phyloP scores from a whole-genome alignment of 129 eudicot species.

The Artemisia tridentata region DNA sequence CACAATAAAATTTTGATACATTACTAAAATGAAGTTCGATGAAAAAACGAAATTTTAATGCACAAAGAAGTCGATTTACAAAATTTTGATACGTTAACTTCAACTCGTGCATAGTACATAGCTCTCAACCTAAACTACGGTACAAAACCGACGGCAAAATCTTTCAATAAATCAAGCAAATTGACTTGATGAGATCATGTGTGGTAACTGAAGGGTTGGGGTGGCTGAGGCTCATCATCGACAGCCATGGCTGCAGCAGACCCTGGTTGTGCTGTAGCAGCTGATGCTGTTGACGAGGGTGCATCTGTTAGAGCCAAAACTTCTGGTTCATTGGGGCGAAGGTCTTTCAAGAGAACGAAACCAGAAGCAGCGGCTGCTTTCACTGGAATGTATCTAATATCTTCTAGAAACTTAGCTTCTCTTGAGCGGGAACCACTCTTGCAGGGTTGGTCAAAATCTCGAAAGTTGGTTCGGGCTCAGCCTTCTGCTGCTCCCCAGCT shows the following conservation, averaged over 20 bases:
- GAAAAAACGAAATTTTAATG: too few relatives aligned
- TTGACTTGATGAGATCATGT: slow-evolving; percentile 33
- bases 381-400: slow-evolving; percentile 76
- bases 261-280: slow-evolving; percentile 50
- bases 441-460: slow-evolving; percentile 88
- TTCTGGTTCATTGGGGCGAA: slow-evolving; percentile 78
- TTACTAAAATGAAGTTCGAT: too few relatives aligned
- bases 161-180: slow-evolving; percentile 5
- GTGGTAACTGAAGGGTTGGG: slow-evolving; percentile 81
- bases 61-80: too few relatives aligned
- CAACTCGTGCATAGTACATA: too few relatives aligned
- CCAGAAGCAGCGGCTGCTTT: slow-evolving; percentile 83
- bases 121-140: too few relatives aligned
- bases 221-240: slow-evolving; percentile 96
- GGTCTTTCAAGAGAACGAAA: slow-evolving; percentile 77
- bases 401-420: slow-evolving; percentile 76
- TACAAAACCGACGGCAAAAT: too few relatives aligned
- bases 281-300: slow-evolving; percentile 55
- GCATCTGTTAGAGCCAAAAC: slow-evolving; percentile 71
- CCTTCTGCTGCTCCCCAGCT: slow-evolving; percentile 68
- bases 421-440: slow-evolving; percentile 89
- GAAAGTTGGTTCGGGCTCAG: slow-evolving; percentile 75
- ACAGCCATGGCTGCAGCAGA: slow-evolving; percentile 74
- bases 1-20: too few relatives aligned
- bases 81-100: too few relatives aligned